phyloP scores from a whole-genome alignment of 2,329 filamentous ascomycete species.

The Botryotinia calthae region DNA sequence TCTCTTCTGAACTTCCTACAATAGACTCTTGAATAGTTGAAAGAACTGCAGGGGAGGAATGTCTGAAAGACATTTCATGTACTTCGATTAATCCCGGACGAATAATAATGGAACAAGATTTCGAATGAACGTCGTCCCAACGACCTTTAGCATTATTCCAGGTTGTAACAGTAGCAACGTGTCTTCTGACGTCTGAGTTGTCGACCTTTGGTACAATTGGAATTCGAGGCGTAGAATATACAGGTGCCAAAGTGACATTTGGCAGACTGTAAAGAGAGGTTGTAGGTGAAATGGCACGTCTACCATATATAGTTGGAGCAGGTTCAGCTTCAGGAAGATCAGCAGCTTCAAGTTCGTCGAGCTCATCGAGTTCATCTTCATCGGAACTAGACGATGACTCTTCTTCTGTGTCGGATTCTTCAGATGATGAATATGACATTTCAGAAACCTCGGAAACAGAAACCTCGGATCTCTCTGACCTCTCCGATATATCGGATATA shows the following conservation, averaged over 20 bases:
- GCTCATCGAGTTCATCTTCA: slow-evolving; percentile 17
- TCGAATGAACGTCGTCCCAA: slow-evolving; percentile 57
- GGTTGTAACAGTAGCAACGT: slow-evolving; percentile 56
- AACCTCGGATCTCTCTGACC: slow-evolving; percentile 45
- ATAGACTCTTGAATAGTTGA: slow-evolving; percentile 19
- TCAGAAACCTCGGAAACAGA: slow-evolving; percentile 59
- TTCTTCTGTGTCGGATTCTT: slow-evolving; percentile 22
- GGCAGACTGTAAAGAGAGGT: slow-evolving; percentile 21
- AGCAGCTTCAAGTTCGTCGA: slow-evolving; percentile 18
- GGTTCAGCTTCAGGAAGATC: slow-evolving; percentile 17
- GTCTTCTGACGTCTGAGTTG: slow-evolving; percentile 41
- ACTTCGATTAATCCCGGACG: slow-evolving; percentile 59
- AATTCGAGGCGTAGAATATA: slow-evolving; percentile 77
- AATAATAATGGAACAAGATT: slow-evolving; percentile 55
- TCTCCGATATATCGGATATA: slow-evolving; percentile 44
- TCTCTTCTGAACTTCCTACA: slow-evolving; percentile 15
- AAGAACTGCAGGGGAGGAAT: slow-evolving; percentile 22
- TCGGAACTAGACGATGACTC: slow-evolving; percentile 19
- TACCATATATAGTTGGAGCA: slow-evolving; percentile 20
- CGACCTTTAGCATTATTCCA: slow-evolving; percentile 59
- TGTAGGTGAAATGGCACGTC: slow-evolving; percentile 17
- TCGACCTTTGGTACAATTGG: slow-evolving; percentile 46
- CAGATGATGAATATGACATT: slow-evolving; percentile 69
- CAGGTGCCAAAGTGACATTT: slow-evolving; percentile 63
- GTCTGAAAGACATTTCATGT: slow-evolving; percentile 45